Evolutionary conservation across 441 rosid species (phyloP).

Genomic region (Lagerstroemia fauriei): DNA sequence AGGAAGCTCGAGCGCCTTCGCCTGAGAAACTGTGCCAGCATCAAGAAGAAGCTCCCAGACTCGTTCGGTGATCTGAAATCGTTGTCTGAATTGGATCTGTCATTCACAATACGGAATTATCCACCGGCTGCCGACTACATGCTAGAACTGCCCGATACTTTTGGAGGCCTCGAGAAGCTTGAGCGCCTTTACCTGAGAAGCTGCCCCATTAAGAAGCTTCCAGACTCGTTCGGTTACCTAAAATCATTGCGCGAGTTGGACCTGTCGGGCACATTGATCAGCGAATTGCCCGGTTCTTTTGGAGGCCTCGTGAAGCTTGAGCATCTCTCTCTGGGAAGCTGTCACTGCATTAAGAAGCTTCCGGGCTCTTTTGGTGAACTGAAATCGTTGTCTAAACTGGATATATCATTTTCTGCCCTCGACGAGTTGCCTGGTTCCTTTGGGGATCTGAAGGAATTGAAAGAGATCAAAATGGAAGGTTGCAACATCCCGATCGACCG

Average conservation of each 20-base stretch:
- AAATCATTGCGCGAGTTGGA: neutral
- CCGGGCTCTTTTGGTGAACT: slow-evolving; percentile 7
- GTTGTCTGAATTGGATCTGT: neutral
- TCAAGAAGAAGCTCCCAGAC: neutral
- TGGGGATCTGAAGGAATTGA: too few species aligned
- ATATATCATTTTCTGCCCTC: neutral
- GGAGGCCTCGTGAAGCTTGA: slow-evolving; percentile 4
- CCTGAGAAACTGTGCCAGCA: too few species aligned
- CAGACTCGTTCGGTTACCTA: neutral
- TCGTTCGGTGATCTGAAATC: neutral
- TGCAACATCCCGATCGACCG: too few species aligned
- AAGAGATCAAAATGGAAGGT: too few species aligned
- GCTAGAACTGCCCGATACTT: too few species aligned
- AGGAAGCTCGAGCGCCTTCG: too few species aligned
- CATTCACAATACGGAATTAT: too few species aligned
- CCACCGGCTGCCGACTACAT: too few species aligned
- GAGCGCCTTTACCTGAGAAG: neutral
- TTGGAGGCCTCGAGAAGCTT: too few species aligned
- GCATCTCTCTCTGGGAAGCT: neutral
- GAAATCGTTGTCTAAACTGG: neutral
- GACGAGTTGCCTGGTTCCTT: too few species aligned
- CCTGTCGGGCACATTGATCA: neutral
- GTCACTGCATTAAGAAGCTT: slow-evolving; percentile 1
- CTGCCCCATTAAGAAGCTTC: neutral
- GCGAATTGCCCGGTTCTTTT: neutral